phyloP scores from a whole-genome alignment of 371 early-diverging fungal genomes.

The Rhizopus stolonifer region DNA sequence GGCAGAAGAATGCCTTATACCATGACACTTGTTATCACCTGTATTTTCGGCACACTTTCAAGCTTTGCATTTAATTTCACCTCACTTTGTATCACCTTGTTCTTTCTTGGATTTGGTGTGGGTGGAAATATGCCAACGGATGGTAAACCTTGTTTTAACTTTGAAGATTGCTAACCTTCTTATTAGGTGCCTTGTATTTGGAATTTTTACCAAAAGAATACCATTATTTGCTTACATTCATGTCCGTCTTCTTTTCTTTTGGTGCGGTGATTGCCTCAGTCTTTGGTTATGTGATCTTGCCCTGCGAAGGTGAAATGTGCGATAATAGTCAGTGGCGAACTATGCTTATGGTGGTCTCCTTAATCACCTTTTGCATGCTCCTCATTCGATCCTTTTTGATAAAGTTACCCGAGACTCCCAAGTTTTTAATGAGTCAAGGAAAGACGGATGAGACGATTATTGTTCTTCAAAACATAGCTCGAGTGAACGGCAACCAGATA shows the following conservation, averaged over 20 bases:
- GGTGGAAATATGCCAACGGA: slow-evolving; percentile 91
- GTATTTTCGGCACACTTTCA: slow-evolving; percentile 70
- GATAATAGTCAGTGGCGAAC: slow-evolving; percentile 73
- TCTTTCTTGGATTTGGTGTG: slow-evolving; percentile 79
- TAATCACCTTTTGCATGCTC: slow-evolving; percentile 70
- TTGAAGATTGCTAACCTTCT: not conserved
- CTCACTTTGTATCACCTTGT: slow-evolving; percentile 61
- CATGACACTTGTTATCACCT: slow-evolving; percentile 74
- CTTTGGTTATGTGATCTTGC: slow-evolving; percentile 63
- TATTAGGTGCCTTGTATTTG: slow-evolving; percentile 74
- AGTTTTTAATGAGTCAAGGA: slow-evolving; percentile 70
- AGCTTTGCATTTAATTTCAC: slow-evolving; percentile 68
- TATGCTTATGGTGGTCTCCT: slow-evolving; percentile 58
- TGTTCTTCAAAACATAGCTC: slow-evolving; percentile 69
- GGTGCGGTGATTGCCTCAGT: slow-evolving; percentile 79
- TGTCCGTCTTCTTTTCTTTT: slow-evolving; percentile 84
- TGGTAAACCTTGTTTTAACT: slow-evolving; percentile 33
- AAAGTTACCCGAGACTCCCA: slow-evolving; percentile 77
- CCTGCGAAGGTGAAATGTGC: slow-evolving; percentile 59
- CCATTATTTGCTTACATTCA: slow-evolving; percentile 78
- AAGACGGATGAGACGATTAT: slow-evolving; percentile 68
- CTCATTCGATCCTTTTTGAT: slow-evolving; percentile 65
- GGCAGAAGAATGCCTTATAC: slow-evolving; percentile 81
- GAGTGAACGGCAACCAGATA: slow-evolving; percentile 60
- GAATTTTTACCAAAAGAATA: slow-evolving; percentile 80